Evolutionary conservation across 2,329 filamentous ascomycete species (phyloP).

Genomic region (Fusarium hainanense): DNA sequence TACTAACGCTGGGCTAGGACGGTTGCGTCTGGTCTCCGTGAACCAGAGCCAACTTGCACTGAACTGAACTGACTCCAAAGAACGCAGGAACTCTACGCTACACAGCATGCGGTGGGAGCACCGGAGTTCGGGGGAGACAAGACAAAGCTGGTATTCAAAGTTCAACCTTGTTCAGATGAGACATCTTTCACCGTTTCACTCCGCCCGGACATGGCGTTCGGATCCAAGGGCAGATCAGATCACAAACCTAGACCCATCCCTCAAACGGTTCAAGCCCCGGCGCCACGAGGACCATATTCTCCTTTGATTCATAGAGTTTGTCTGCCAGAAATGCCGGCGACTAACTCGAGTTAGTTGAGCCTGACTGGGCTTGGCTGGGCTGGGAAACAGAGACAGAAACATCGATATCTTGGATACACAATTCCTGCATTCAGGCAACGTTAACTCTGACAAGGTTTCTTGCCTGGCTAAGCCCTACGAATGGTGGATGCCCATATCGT

Average conservation of each 20-base stretch:
- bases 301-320: conserved; percentile 14
- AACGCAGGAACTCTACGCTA: conserved; percentile 45
- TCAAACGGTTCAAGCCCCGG: conserved; percentile 37
- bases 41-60: conserved; percentile 30
- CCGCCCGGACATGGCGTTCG: conserved; percentile 32
- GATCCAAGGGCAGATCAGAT: conserved; percentile 24
- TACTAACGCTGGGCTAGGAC: conserved; percentile 28
- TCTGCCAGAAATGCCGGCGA: conserved; percentile 2
- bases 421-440: conserved; percentile 9
- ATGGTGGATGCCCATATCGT: conserved; percentile 4
- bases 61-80: conserved; percentile 30
- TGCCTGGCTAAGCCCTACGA: conserved; percentile 18
- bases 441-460: conserved; percentile 7
- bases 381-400: conserved; percentile 3
- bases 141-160: conserved; percentile 28
- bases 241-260: conserved; percentile 25
- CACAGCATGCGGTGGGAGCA: conserved; percentile 36
- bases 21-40: conserved; percentile 29
- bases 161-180: conserved; percentile 30
- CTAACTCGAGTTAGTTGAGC: background rate
- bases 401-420: conserved; percentile 10
- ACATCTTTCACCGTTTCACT: conserved; percentile 38
- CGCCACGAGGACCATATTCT: conserved; percentile 35
- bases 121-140: conserved; percentile 16
- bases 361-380: background rate